Evolutionary conservation across 2,329 filamentous ascomycete species (phyloP).

Genomic region (Immersiporthe knoxdaviesiana): DNA sequence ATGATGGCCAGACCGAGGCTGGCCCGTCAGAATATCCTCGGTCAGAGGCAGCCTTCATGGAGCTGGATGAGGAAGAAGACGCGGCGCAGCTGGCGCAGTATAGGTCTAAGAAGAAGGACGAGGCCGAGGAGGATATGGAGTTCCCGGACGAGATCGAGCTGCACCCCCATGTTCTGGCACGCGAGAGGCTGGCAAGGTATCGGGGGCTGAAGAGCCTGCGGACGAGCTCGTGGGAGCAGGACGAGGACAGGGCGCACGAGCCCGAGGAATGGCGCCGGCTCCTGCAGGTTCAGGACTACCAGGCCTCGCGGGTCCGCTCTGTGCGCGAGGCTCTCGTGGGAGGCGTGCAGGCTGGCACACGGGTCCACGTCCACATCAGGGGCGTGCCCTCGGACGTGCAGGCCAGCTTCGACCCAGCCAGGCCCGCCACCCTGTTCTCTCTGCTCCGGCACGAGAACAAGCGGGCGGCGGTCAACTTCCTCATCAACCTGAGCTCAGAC

Average conservation of each 20-base stretch:
- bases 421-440: conserved; percentile 78
- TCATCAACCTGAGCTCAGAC: conserved; percentile 82
- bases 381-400: conserved; percentile 49
- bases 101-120: conserved; percentile 74
- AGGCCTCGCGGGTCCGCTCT: conserved; percentile 75
- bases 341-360: conserved; percentile 80
- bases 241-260: conserved; percentile 83
- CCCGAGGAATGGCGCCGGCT: conserved; percentile 88
- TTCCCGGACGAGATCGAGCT: conserved; percentile 98
- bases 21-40: conserved; percentile 89
- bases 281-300: conserved; percentile 87
- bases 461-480: conserved; percentile 85
- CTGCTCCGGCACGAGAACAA: conserved; percentile 95
- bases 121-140: conserved; percentile 87
- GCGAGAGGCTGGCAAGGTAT: conserved; percentile 84
- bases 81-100: conserved; percentile 80
- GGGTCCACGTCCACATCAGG: conserved; percentile 77
- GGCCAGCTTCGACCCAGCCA: conserved; percentile 53
- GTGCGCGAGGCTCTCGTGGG: conserved; percentile 85
- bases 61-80: conserved; percentile 79
- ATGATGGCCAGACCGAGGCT: conserved; percentile 72
- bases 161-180: conserved; percentile 81
- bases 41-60: conserved; percentile 82
- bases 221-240: conserved; percentile 84
- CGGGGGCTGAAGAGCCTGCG: conserved; percentile 89